Percentiles rank a stretch among this genome's conserved stretches.
These are phyloP conservation scores for Euclidium syriacum DNA, from an alignment of 345 rosid genomes.

Conservation along the genomic window DNA sequence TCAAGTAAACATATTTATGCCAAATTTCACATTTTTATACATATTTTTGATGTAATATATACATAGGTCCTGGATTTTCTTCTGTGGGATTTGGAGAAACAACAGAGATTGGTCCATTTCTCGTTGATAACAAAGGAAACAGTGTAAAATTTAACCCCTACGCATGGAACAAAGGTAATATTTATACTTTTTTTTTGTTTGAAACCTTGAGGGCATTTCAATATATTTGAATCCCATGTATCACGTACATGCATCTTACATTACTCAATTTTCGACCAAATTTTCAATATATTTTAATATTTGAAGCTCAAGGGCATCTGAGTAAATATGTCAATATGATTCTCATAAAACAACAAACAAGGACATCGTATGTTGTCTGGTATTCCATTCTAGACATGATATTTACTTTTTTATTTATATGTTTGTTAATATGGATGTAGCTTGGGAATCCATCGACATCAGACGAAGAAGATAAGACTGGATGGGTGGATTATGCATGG, in stretches of 20 bases:
- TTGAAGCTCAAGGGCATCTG: conserved; percentile 52
- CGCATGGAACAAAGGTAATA: conserved; percentile 83
- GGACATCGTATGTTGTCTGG: neutral
- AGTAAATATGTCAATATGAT: conserved; percentile 36
- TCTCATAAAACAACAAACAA: neutral
- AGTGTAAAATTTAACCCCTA: conserved; percentile 39
- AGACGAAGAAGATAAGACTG: conserved; percentile 69
- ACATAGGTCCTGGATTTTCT: conserved; percentile 89
- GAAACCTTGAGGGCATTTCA: neutral
- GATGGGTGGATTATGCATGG: conserved; percentile 87
- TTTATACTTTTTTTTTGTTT: too few species aligned
- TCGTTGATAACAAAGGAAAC: conserved; percentile 32
- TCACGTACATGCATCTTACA: neutral
- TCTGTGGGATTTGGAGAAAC: conserved; percentile 96
- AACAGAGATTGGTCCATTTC: conserved; percentile 94
- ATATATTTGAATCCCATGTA: neutral
- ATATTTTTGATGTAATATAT: neutral
- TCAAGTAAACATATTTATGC: neutral
- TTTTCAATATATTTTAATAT: conserved; percentile 37
- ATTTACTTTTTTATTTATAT: neutral
- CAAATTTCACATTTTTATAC: conserved; percentile 17
- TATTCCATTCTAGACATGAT: neutral
- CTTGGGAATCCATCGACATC: conserved; percentile 81
- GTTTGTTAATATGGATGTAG: conserved; percentile 38
- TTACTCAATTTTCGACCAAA: conserved; percentile 42